Percentiles rank a stretch among this genome's conserved stretches.
Conservation (phyloP, 2,329 filamentous ascomycete species). For the Colletotrichum chrysophilum region DNA sequence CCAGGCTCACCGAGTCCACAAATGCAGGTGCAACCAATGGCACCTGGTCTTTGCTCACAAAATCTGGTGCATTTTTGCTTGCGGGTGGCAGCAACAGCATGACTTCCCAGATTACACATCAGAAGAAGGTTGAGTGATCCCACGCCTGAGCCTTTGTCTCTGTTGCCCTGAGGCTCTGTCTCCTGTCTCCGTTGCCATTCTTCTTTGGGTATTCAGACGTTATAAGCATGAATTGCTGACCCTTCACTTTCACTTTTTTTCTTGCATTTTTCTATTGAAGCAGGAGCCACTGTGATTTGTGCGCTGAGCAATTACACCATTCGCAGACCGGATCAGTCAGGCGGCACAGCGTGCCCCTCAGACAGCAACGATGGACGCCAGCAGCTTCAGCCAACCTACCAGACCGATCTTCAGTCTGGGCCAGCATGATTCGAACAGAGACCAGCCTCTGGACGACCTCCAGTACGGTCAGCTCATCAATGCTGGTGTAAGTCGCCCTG, state of each 20-base stretch:
- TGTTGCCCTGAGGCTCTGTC: no score
- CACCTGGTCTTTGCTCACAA: conserved; percentile 8
- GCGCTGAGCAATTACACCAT: conserved; percentile 13
- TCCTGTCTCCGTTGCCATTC: background rate
- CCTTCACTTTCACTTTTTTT: background rate
- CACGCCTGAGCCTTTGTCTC: background rate
- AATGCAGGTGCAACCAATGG: conserved; percentile 2
- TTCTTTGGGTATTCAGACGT: background rate
- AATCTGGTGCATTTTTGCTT: conserved; percentile 18
- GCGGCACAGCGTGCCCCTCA: background rate
- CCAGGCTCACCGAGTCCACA: conserved; percentile 5
- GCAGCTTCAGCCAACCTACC: conserved; percentile 13
- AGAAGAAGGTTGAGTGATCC: background rate
- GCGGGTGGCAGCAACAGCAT: conserved; percentile 7
- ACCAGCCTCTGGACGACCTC: conserved; percentile 64
- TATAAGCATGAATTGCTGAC: conserved; percentile 12
- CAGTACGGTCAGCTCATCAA: conserved; percentile 73
- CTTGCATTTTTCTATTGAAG: background rate
- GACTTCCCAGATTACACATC: conserved; percentile 14
- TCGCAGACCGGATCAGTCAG: background rate
- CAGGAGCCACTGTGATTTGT: conserved; percentile 4
- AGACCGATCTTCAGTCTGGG: conserved; percentile 69
- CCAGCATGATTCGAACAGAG: conserved; percentile 72
- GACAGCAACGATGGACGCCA: background rate
- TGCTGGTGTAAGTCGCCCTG: conserved; percentile 62